Conservation (phyloP, 2,329 filamentous ascomycete species). For the Talaromyces sp. region DNA sequence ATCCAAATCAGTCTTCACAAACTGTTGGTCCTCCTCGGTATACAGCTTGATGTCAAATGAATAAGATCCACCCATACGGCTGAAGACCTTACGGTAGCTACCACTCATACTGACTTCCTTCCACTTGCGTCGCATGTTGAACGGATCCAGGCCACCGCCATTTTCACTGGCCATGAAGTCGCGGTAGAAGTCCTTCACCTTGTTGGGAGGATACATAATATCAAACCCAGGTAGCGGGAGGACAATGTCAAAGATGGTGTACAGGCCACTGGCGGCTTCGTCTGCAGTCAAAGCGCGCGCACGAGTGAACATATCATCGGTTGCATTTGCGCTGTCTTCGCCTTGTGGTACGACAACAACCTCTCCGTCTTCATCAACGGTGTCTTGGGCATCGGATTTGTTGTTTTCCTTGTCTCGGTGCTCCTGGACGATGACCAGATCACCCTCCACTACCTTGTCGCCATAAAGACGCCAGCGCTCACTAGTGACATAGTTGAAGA, state of each 20-base stretch:
- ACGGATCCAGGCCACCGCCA: slow-evolving; percentile 78
- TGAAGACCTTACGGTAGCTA: slow-evolving; percentile 82
- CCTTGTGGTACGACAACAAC: slow-evolving; percentile 64
- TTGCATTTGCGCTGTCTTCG: slow-evolving; percentile 58
- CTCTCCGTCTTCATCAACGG: slow-evolving; percentile 65
- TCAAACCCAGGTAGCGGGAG: slow-evolving; percentile 92
- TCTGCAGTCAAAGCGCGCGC: slow-evolving; percentile 73
- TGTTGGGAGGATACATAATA: slow-evolving; percentile 81
- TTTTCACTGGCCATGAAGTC: slow-evolving; percentile 80
- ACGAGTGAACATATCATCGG: slow-evolving; percentile 63
- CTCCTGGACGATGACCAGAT: slow-evolving; percentile 72
- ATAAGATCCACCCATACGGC: slow-evolving; percentile 66
- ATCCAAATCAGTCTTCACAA: slow-evolving; percentile 86
- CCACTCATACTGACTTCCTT: slow-evolving; percentile 88
- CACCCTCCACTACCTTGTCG: slow-evolving; percentile 74
- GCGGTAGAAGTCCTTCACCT: slow-evolving; percentile 79
- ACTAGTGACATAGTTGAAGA: slow-evolving; percentile 88
- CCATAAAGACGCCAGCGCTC: slow-evolving; percentile 79
- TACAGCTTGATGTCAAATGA: slow-evolving; percentile 73
- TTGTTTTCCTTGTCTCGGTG: slow-evolving; percentile 52
- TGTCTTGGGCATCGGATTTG: slow-evolving; percentile 34
- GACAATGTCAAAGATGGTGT: slow-evolving; percentile 83
- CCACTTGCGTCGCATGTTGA: slow-evolving; percentile 82
- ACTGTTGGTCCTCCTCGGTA: slow-evolving; percentile 68
- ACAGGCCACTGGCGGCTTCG: slow-evolving; percentile 77